A percentile compares a stretch with the other conserved stretches of the same genome.
phyloP scores from a whole-genome alignment of 768 basidiomycete genomes.

The Pleurotus citrinopileatus region DNA sequence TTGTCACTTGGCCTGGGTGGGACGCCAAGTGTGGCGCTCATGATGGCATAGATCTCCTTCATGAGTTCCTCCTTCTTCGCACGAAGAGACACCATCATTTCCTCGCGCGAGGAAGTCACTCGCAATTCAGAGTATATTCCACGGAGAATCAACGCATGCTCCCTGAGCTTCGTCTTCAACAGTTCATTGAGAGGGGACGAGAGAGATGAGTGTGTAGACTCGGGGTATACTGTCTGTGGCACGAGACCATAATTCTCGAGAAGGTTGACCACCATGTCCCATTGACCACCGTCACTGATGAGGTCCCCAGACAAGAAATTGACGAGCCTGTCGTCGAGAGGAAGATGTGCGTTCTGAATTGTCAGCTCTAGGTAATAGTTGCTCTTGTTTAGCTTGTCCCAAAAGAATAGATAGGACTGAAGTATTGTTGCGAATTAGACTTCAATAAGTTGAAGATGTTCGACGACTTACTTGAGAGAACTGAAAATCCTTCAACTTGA shows the following conservation, averaged over 20 bases:
- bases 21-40: conserved; percentile 84
- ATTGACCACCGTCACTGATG: conserved; percentile 91
- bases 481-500: conserved; percentile 87
- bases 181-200: conserved; percentile 73
- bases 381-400: conserved; percentile 92
- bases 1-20: conserved; percentile 70
- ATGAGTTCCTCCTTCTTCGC: conserved; percentile 84
- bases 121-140: conserved; percentile 52
- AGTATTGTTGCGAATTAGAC: too few species aligned
- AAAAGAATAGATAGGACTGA: conserved; percentile 93
- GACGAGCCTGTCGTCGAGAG: conserved; percentile 82
- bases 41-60: conserved; percentile 78
- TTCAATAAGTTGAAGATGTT: too few species aligned
- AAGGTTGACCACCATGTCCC: conserved; percentile 80
- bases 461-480: conserved; percentile 77
- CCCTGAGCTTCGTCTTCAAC: conserved; percentile 88
- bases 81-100: conserved; percentile 54
- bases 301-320: conserved; percentile 72
- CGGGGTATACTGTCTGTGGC: conserved; percentile 79
- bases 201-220: conserved; percentile 78
- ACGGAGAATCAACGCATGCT: conserved; percentile 84
- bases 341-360: conserved; percentile 76
- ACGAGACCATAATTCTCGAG: conserved; percentile 79
- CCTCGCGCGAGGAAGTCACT: conserved; percentile 39
- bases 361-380: conserved; percentile 91